phyloP scores from a whole-genome alignment of 129 eudicot species.

The Flaveria sonorensis region DNA sequence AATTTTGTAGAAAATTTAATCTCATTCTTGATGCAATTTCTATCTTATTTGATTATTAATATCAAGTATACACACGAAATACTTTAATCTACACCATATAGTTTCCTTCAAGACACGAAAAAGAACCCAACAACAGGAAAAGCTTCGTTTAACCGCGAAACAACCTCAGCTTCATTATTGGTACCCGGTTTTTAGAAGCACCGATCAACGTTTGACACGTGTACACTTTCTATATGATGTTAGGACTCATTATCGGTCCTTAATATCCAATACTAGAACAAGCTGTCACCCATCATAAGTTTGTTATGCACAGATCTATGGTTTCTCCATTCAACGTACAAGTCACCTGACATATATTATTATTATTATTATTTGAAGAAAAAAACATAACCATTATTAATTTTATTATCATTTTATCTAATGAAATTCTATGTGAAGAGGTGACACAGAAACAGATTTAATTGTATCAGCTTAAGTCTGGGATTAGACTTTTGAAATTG shows the following conservation, averaged over 20 bases:
- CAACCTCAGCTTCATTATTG: conserved; percentile 13
- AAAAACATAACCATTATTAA: not conserved
- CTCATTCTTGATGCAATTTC: no score
- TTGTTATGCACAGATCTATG: conserved; percentile 7
- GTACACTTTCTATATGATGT: not conserved
- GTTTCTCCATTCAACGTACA: not conserved
- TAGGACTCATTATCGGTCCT: conserved; percentile 25
- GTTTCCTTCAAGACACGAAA: not conserved
- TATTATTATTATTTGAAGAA: no score
- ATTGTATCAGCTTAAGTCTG: no score
- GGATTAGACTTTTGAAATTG: no score
- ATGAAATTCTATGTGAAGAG: no score
- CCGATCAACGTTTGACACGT: conserved; percentile 13
- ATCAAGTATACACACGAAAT: no score
- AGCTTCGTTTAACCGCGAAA: conserved; percentile 30
- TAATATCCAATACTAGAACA: conserved; percentile 4
- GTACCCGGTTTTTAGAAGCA: not conserved
- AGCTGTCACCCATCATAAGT: conserved; percentile 31
- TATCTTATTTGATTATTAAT: no score
- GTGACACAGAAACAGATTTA: no score
- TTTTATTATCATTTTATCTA: no score
- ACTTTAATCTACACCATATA: no score
- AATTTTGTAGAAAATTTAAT: no score
- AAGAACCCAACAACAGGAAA: conserved; percentile 20
- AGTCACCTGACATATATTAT: not conserved